A percentile compares a stretch with the other conserved stretches of the same genome.
phyloP scores from a whole-genome alignment of 305 asterid species.

The Solanum hybrid region DNA sequence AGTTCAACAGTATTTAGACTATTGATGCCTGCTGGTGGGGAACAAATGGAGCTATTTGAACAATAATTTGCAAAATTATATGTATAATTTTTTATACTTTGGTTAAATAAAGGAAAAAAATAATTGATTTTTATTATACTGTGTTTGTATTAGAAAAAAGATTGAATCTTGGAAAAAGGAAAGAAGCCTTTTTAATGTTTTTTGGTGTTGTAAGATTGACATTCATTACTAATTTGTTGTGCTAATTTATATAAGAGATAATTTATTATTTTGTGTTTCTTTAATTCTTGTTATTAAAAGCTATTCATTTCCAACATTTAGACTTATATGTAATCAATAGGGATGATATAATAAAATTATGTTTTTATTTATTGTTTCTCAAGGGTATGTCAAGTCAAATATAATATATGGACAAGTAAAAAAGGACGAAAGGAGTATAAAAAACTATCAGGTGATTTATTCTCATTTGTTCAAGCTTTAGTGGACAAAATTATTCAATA shows the following conservation, averaged over 20 bases:
- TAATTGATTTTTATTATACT: background rate
- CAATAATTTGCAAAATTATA: background rate
- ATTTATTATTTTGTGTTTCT: too few relatives aligned
- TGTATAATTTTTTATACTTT: background rate
- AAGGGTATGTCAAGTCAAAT: too few relatives aligned
- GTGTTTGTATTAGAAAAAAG: background rate
- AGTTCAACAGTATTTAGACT: constrained; percentile 19
- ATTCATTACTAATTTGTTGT: background rate
- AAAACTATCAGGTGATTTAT: too few relatives aligned
- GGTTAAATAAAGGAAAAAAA: background rate
- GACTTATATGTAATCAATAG: too few relatives aligned
- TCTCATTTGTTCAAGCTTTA: background rate
- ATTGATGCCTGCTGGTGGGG: constrained; percentile 6
- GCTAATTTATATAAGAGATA: background rate
- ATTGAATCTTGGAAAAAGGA: background rate
- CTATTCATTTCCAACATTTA: too few relatives aligned
- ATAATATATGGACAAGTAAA: too few relatives aligned
- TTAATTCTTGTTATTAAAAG: too few relatives aligned
- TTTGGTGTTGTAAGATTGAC: background rate
- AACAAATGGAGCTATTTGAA: background rate
- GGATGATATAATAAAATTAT: too few relatives aligned
- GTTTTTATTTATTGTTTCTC: too few relatives aligned
- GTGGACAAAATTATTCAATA: background rate
- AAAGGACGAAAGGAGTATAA: too few relatives aligned
- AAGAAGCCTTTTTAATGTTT: background rate